phyloP scores from a whole-genome alignment of 23 red algal genomes.

The Gracilaria caudata region DNA sequence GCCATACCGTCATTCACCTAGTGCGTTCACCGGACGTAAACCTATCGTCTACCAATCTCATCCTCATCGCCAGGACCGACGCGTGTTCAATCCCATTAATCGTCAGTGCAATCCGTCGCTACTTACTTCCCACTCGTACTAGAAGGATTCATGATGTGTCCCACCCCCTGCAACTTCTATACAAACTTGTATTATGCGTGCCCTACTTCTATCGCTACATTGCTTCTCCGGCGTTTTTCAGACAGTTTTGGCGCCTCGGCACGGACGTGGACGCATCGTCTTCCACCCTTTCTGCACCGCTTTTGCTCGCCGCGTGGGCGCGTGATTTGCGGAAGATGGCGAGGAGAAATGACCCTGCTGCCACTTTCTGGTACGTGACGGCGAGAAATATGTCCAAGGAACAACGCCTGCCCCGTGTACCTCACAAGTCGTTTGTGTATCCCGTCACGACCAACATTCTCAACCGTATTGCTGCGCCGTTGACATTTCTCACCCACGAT shows the following conservation, averaged over 20 bases:
- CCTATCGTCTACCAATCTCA: constrained; percentile 7
- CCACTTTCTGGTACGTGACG: constrained; percentile 34
- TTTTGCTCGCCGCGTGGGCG: constrained; percentile 54
- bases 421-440: constrained; percentile 9
- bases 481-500: constrained; percentile 13
- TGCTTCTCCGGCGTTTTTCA: constrained; percentile 23
- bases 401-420: constrained; percentile 3
- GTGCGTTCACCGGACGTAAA: constrained; percentile 13
- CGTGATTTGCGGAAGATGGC: constrained; percentile 40
- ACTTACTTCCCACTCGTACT: constrained; percentile 14
- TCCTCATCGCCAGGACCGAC: constrained; percentile 4
- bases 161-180: constrained; percentile 22
- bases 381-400: constrained; percentile 19
- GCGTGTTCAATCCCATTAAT: not conserved
- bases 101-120: constrained; percentile 9
- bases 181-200: constrained; percentile 39
- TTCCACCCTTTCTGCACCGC: constrained; percentile 1
- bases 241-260: constrained; percentile 19
- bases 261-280: not conserved
- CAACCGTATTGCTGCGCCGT: constrained; percentile 3
- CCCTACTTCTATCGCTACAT: constrained; percentile 67
- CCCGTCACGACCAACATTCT: constrained; percentile 29
- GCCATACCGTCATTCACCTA: constrained; percentile 15
- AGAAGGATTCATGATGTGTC: not conserved
- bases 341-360: constrained; percentile 33